Conservation (phyloP, 2,329 filamentous ascomycete species). For the Talaromyces piceae region DNA sequence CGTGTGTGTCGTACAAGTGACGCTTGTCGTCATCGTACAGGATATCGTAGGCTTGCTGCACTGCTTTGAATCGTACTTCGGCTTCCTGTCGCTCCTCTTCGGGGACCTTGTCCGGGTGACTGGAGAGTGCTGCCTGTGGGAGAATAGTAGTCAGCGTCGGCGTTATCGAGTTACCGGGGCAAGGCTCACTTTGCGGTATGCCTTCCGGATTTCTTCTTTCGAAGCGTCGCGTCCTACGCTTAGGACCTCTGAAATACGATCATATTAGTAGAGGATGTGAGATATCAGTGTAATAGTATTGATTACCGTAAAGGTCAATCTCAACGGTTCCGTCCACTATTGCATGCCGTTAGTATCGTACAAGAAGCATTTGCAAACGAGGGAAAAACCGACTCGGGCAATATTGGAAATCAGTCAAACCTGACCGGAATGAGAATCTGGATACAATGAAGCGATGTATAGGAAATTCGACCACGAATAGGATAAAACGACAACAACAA, state of each 20-base stretch:
- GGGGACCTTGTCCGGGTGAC: conserved; percentile 93
- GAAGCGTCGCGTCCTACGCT: conserved; percentile 64
- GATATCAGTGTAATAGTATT: background rate
- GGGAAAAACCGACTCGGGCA: conserved; percentile 1
- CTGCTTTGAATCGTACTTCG: conserved; percentile 85
- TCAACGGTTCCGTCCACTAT: conserved; percentile 19
- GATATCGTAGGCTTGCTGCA: conserved; percentile 95
- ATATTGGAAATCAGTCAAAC: background rate
- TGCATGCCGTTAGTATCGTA: background rate
- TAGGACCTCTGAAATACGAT: conserved; percentile 59
- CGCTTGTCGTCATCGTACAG: conserved; percentile 93
- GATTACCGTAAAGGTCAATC: conserved; percentile 55
- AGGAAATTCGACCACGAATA: background rate
- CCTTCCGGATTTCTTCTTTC: conserved; percentile 83
- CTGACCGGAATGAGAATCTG: background rate
- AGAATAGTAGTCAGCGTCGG: conserved; percentile 8
- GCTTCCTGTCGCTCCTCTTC: conserved; percentile 77
- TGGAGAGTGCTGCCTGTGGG: conserved; percentile 67
- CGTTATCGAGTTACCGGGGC: background rate
- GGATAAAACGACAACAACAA: background rate
- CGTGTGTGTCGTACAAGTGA: conserved; percentile 82
- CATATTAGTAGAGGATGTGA: background rate
- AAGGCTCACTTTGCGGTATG: conserved; percentile 73
- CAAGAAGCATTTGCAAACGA: background rate
- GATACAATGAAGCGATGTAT: background rate